Conservation (phyloP, 345 rosid species). For the Kernera saxatilis region DNA sequence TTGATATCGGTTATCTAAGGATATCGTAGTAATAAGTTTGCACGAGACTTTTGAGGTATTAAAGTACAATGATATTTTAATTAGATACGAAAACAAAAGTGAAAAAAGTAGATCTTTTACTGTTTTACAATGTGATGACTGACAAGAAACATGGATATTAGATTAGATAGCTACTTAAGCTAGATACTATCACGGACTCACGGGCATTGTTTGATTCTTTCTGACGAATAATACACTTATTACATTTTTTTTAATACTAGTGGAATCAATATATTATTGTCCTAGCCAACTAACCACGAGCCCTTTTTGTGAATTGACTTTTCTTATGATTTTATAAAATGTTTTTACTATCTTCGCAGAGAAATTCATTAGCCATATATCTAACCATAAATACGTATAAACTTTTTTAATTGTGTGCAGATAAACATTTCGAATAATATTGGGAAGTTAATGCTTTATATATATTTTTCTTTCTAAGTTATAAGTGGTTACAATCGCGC, state of each 20-base stretch:
- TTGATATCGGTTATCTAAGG: neutral
- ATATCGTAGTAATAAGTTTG: neutral
- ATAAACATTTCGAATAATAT: neutral
- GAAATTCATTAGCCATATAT: neutral
- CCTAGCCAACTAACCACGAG: constrained; percentile 12
- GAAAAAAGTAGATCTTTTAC: neutral
- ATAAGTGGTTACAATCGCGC: neutral
- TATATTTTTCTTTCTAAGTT: neutral
- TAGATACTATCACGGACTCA: constrained; percentile 9
- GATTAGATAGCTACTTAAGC: neutral
- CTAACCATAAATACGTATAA: neutral
- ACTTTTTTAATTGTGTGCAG: neutral
- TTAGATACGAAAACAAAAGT: neutral
- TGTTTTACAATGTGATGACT: constrained; percentile 12
- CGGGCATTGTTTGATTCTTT: constrained; percentile 6
- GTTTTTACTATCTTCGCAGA: neutral
- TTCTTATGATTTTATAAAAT: neutral
- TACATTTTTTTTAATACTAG: neutral
- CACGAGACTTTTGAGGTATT: constrained; percentile 14
- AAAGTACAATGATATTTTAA: neutral
- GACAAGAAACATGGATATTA: constrained; percentile 4
- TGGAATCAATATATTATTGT: neutral
- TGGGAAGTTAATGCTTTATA: neutral
- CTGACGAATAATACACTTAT: neutral
- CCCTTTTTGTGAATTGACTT: neutral